Evolutionary conservation across 371 early-diverging fungal genomes (phyloP), one percentile per base, ranked within the genome.

Genomic region (Amoeboaphelidium protococcarum): DNA sequence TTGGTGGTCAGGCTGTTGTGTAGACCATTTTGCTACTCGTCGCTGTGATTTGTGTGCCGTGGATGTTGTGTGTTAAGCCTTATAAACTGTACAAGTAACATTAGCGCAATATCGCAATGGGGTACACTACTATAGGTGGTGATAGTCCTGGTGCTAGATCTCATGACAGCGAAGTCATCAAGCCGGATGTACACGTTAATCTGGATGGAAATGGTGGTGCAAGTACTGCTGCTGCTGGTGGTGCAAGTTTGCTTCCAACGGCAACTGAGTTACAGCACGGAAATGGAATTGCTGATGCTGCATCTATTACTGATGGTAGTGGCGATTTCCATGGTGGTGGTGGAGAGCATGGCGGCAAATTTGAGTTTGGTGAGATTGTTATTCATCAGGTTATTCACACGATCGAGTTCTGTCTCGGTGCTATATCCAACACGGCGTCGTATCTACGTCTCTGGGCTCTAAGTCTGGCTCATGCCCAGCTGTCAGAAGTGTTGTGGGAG

Each of bases 371-470:
- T 47, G 92, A 91, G 49, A 69, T 78, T 41, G 74, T 91, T 79
- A 82, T 96, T 51, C 87, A 96, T 64, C 91, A 91, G 58, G 71
- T 79, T 16, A 97, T 99, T 56, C 97, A 98, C 60, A 95, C 96
- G 23, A 95, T 99, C 58, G 99, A 99, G 64, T 99, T 95, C 71
- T 84, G 85, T 55, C 75, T 99, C 49, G 80, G 82, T 48, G 84
- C 90, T 45, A 91, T 99, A 52, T 94, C 95, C 44, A 96, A 99
- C 67, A 98, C 98, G 3, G 95, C 98, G 3, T 91, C 92, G 16
- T 99, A 99, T 59, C 75, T 99, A 41, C 86, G 99, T 60, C 73
- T 99, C 40, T 99, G 99, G 99, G 99, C 99, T 26, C 71, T 99
- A 53, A 88, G 88, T 41, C 75, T 99, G 48, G 99, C 99, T 0